Evolutionary conservation across 345 rosid species (phyloP).

Genomic region (Dovyalis caffra): DNA sequence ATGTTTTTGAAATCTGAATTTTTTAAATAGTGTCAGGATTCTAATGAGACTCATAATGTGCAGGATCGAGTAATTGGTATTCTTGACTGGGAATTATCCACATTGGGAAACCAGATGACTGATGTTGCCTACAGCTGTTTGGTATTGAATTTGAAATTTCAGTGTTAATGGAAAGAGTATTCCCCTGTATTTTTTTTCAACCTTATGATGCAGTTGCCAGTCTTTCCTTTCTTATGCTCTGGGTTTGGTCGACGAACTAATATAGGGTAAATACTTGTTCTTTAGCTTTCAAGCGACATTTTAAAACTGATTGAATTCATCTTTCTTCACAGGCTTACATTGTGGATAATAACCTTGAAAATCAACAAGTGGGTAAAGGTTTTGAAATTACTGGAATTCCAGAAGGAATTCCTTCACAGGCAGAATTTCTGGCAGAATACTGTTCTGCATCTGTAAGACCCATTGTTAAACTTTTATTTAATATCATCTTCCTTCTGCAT

Average conservation of each 20-base stretch:
- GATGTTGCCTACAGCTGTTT: constrained; percentile 83
- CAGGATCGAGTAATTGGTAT: constrained; percentile 94
- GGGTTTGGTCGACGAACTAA: constrained; percentile 6
- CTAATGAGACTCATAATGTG: constrained; percentile 15
- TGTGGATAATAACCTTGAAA: constrained; percentile 34
- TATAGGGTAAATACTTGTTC: background rate
- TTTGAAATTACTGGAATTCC: constrained; percentile 68
- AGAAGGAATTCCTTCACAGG: constrained; percentile 77
- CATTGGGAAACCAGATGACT: constrained; percentile 95
- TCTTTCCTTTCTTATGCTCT: background rate
- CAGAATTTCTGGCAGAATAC: constrained; percentile 80
- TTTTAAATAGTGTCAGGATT: background rate
- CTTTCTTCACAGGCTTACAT: constrained; percentile 59
- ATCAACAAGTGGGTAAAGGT: constrained; percentile 43
- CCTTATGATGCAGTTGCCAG: background rate
- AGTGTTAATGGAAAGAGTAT: background rate
- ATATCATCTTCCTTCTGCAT: background rate
- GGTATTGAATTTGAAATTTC: constrained; percentile 46
- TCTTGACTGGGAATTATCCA: constrained; percentile 96
- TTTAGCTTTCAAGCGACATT: background rate
- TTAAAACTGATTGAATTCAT: background rate
- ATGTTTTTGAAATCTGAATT: background rate
- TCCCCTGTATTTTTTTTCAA: background rate
- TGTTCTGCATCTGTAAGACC: constrained; percentile 71
- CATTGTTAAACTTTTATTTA: background rate